Evolutionary conservation across 179 eudicot species (phyloP), one percentile per base, ranked within the genome.

Genomic region (Silene vulgaris): DNA sequence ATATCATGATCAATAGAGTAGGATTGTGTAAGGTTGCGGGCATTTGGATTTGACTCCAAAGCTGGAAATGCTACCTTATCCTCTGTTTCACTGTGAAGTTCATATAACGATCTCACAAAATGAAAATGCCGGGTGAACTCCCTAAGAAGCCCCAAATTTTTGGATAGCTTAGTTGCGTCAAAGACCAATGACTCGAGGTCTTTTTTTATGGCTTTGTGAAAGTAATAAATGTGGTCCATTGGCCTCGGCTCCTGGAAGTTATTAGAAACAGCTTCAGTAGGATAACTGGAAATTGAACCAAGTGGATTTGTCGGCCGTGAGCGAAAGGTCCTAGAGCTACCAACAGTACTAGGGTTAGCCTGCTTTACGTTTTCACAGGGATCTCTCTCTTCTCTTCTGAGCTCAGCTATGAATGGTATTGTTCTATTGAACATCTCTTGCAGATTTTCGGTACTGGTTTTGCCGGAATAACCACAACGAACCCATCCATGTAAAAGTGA

Each of bases 21-120:
- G 63, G 96, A 87, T 35, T 78, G 87, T 29, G 92, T 90, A 56
- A 90, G 86, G 76, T 95, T 95, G 75, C 76, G 82, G 65, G 84
- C 79, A 50, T 81, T 85, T 80, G 85, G 88, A 83, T 87, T 90
- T 26, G 91, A 84, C 73, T 95, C 99, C 72, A 95, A 81, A 28
- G 89, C 96, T 71, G 97, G 99, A 84, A 95, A 95, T 73, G 92
- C 96, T 73, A 95, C 83, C 40, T 86, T 86, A 81, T 95, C 97
- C 85, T 95, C 99, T 20, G 96, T 82, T 81, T 88, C 88, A 82
- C 92, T 90, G 69, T 95, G 99, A 77, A 87, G 81, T 72, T 87
- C 86, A 79, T 89, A 89, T 32, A 92, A 65, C 63, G 82, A 72
- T 35, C 74, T 86, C 48, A 92, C 40, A 76, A 84, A 81, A 74